Conservation (phyloP, 23 red algal species). For the Gracilariopsis chorda region DNA sequence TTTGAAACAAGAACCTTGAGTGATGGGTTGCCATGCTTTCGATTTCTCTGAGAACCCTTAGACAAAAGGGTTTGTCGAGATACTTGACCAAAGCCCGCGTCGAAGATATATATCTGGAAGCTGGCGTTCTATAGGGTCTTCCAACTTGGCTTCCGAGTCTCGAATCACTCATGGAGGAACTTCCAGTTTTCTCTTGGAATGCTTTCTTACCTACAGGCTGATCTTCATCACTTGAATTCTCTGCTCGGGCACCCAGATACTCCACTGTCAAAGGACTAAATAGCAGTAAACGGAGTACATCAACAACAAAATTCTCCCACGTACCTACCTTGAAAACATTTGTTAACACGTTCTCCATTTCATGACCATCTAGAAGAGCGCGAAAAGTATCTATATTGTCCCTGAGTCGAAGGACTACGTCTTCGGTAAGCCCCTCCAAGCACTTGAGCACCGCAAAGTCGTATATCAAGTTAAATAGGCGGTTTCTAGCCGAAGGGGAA, state of each 20-base stretch:
- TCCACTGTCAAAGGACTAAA: constrained; percentile 33
- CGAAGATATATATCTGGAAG: constrained; percentile 31
- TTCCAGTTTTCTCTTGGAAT: constrained; percentile 52
- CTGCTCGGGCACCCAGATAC: constrained; percentile 8
- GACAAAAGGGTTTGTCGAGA: constrained; percentile 50
- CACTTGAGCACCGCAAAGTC: constrained; percentile 43
- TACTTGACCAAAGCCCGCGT: constrained; percentile 45
- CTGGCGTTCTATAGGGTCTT: constrained; percentile 1
- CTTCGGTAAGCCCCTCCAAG: neutral
- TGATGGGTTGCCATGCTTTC: constrained; percentile 30
- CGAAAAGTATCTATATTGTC: constrained; percentile 36
- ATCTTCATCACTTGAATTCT: constrained; percentile 24
- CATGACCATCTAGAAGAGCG: constrained; percentile 8
- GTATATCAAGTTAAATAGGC: constrained; percentile 40
- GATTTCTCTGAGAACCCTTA: constrained; percentile 17
- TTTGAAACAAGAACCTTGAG: neutral
- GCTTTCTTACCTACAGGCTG: neutral
- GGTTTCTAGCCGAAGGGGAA: constrained; percentile 19
- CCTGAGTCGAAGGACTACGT: neutral
- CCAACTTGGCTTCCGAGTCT: constrained; percentile 12
- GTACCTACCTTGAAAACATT: constrained; percentile 50
- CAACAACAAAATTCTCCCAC: constrained; percentile 52
- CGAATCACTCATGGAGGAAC: constrained; percentile 16
- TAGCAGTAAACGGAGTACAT: constrained; percentile 34
- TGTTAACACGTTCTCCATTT: constrained; percentile 18